Percentiles rank a stretch among this genome's conserved stretches.
phyloP scores from a whole-genome alignment of 306 rosid genomes.

The Cyclanthera cordifolia region DNA sequence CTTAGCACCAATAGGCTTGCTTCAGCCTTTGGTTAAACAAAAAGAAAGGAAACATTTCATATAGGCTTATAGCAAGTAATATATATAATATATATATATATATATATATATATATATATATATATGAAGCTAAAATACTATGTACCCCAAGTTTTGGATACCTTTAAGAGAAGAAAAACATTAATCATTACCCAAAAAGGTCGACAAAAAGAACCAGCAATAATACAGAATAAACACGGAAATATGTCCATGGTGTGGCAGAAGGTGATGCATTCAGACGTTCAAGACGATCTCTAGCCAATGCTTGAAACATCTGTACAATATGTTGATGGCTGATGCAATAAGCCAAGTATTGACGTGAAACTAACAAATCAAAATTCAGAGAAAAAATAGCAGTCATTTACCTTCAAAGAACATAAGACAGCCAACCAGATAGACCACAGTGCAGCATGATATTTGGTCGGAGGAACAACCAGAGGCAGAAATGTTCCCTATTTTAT shows the following conservation, averaged over 20 bases:
- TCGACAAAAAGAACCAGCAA: constrained; percentile 66
- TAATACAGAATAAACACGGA: constrained; percentile 82
- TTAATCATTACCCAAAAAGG: constrained; percentile 52
- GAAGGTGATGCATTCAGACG: constrained; percentile 94
- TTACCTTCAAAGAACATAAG: constrained; percentile 84
- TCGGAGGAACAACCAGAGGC: constrained; percentile 77
- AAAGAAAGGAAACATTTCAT: background rate
- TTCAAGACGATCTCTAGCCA: constrained; percentile 92
- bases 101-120: too few relatives aligned
- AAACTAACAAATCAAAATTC: background rate
- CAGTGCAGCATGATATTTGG: constrained; percentile 68
- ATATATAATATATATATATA: too few relatives aligned
- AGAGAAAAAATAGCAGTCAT: constrained; percentile 6
- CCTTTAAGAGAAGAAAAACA: background rate
- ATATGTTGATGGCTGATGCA: constrained; percentile 14
- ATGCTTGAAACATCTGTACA: constrained; percentile 90
- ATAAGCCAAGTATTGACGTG: constrained; percentile 8
- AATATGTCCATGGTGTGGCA: constrained; percentile 78
- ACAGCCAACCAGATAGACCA: constrained; percentile 90
- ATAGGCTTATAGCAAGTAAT: too few relatives aligned
- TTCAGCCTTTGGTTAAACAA: background rate
- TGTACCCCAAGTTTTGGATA: background rate
- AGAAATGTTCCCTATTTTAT: constrained; percentile 67
- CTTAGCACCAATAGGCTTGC: background rate
- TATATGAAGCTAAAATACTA: background rate